Base-by-base conservation (phyloP, 306 rosid species). In the Cucurbita maxima region DNA sequence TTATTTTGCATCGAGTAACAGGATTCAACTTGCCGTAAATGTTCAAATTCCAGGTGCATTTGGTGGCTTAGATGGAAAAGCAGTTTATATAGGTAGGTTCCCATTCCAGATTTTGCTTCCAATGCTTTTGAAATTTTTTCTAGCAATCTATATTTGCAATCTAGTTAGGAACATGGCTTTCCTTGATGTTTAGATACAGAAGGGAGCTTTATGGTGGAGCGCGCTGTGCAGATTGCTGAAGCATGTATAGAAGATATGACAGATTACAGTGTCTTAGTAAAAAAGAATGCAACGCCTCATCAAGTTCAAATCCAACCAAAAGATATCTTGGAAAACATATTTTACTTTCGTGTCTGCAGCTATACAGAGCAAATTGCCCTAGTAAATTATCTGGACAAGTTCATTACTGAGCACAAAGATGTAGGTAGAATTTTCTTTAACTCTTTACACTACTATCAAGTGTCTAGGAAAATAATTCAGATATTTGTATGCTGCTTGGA, bases 181-280 rank as follows among this genome's bases (percentile, higher is more conserved):
- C 51, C 58, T 20, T 78, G 78, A 76, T 69, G 50, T 78, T 72
- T 78, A 91, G 99, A 94, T 83, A 94, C 96, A 1, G 96, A 94
- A 72, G 97, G 99, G 73, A 94, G 97, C 87, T 94, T 94, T 76
- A 89, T 94, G 98, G 89, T 91, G 61, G 99, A 94, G 72, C 89
- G 99, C 19, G 96, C 87, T 66, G 58, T 83, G 15, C 97, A 94
- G 84, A 86, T 94, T 79, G 97, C 97, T 50, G 88, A 91, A 85
- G 99, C 97, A 62, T 94, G 91, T 70, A 74, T 89, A 41, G 84
- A 88, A 75, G 94, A 90, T 79, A 75, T 89, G 90, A 77, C 87
- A 44, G 83, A 87, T 75, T 83, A 83, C 54, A 57, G 82, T 61
- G 87, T 73, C 76, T 85, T 73, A 75, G 70, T 83, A 73, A 78